phyloP scores from a whole-genome alignment of 352 stramenopile species.

The Phytophthora niederhauseri region DNA sequence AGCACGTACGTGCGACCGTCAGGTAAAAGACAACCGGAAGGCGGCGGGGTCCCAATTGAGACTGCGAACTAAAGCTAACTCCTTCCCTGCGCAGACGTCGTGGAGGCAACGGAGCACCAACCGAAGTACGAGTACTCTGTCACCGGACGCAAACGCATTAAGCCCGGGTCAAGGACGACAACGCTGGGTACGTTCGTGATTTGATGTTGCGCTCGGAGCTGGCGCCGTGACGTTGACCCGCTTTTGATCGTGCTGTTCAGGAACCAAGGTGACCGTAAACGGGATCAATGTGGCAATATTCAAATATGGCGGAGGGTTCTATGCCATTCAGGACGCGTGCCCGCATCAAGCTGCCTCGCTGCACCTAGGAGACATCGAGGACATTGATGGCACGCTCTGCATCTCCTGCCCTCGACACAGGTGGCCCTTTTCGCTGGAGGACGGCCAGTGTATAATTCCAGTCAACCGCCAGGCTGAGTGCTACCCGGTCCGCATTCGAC shows the following conservation, averaged over 20 bases:
- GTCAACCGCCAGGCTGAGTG: conserved; percentile 56
- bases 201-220: not conserved
- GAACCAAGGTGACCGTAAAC: conserved; percentile 67
- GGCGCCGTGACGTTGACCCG: not conserved
- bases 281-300: conserved; percentile 82
- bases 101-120: conserved; percentile 72
- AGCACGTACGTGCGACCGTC: conserved; percentile 58
- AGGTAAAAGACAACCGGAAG: conserved; percentile 35
- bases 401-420: conserved; percentile 82
- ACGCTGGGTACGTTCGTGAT: conserved; percentile 52
- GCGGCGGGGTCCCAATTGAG: not conserved
- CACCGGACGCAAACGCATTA: conserved; percentile 74
- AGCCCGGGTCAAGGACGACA: conserved; percentile 59
- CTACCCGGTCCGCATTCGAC: conserved; percentile 66
- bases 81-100: conserved; percentile 51
- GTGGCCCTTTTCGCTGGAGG: conserved; percentile 82
- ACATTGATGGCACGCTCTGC: conserved; percentile 72
- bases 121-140: conserved; percentile 81
- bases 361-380: conserved; percentile 88
- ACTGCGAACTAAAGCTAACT: conserved; percentile 2
- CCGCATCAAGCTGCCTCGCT: conserved; percentile 83
- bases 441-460: conserved; percentile 69
- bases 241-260: conserved; percentile 25
- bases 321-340: conserved; percentile 80
- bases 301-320: conserved; percentile 70